These are phyloP conservation scores for Neurospora hispaniola DNA, from an alignment of 495 filamentous ascomycete species.

Conservation along the genomic window DNA sequence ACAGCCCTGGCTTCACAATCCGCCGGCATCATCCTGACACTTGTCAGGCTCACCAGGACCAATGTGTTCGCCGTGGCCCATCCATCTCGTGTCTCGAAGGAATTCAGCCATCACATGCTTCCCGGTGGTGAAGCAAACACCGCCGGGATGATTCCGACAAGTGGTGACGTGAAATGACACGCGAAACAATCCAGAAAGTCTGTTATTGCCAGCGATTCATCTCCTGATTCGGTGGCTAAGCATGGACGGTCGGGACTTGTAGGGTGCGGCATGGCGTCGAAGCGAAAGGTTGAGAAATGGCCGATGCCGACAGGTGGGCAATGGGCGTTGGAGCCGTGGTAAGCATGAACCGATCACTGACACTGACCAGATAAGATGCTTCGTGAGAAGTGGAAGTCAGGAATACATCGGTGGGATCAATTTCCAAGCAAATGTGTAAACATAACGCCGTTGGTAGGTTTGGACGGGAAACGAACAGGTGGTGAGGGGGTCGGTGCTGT, in stretches of 20 bases:
- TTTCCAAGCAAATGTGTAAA: not conserved
- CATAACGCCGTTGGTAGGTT: not conserved
- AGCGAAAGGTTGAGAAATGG: not conserved
- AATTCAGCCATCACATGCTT: not conserved
- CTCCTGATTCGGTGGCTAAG: not conserved
- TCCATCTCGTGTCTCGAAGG: too few species aligned
- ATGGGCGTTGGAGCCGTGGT: not conserved
- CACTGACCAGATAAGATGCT: too few species aligned
- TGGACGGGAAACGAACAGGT: not conserved
- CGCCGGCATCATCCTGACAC: not conserved
- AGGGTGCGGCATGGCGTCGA: not conserved
- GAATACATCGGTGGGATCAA: too few species aligned
- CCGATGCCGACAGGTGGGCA: not conserved
- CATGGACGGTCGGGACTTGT: not conserved
- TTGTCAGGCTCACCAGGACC: not conserved
- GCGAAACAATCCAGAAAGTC: too few species aligned
- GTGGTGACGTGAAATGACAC: not conserved
- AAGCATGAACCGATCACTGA: too few species aligned
- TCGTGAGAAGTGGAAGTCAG: too few species aligned
- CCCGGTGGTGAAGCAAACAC: not conserved
- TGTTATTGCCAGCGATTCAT: too few species aligned
- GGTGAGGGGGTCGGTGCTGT: not conserved
- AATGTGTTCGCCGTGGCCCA: not conserved
- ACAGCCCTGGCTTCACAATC: too few species aligned
- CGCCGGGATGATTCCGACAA: not conserved